phyloP scores from a whole-genome alignment of 176 grass and related monocot species.

The Themeda triandra region DNA sequence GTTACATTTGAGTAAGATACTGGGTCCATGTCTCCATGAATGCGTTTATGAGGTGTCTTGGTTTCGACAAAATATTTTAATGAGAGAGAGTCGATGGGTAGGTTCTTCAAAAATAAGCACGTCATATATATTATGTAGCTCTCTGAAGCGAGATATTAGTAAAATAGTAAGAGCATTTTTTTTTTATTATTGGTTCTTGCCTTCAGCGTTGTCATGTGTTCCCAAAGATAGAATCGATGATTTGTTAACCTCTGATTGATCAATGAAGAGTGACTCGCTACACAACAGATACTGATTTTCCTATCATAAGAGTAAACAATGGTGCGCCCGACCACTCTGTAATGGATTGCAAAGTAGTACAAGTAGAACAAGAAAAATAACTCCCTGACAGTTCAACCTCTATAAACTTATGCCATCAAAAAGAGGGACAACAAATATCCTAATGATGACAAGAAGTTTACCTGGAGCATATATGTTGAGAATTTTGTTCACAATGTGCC shows the following conservation, averaged over 20 bases:
- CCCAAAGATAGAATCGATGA: background rate
- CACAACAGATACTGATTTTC: slow-evolving; percentile 76
- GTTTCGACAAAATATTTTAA: background rate
- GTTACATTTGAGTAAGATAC: background rate
- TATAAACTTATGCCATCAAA: background rate
- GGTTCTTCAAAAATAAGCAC: background rate
- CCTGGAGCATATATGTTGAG: slow-evolving; percentile 74
- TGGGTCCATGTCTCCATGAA: too few relatives aligned
- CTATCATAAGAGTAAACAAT: slow-evolving; percentile 79
- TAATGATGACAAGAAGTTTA: slow-evolving; percentile 5
- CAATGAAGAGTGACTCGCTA: slow-evolving; percentile 80
- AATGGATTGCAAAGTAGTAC: slow-evolving; percentile 4
- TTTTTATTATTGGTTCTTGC: background rate
- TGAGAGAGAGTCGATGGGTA: background rate
- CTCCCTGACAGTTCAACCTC: background rate
- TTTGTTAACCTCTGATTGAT: background rate
- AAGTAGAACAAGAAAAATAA: slow-evolving; percentile 20
- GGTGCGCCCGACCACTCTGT: slow-evolving; percentile 90
- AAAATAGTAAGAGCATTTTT: background rate
- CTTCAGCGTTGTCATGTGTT: background rate
- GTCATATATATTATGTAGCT: background rate
- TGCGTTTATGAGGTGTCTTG: background rate
- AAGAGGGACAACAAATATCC: background rate
- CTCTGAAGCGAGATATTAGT: background rate
- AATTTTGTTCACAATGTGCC: slow-evolving; percentile 87